phyloP scores from a whole-genome alignment of 495 filamentous ascomycete species.

The Chaetomium tenue region DNA sequence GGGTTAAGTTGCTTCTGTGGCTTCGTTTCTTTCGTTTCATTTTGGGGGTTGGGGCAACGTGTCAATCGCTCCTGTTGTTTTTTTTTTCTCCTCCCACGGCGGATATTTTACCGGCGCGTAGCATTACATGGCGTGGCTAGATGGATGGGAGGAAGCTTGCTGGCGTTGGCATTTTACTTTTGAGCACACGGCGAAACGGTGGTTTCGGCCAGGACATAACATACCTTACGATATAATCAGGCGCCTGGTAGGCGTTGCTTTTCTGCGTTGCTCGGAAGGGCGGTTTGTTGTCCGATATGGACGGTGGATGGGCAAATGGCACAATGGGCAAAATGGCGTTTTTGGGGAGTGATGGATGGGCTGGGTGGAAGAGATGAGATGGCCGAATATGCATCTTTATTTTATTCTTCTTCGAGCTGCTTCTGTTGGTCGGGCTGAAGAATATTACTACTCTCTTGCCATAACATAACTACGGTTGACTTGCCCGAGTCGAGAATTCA shows the following conservation, averaged over 20 bases:
- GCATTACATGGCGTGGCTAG: constrained; percentile 11
- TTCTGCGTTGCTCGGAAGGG: neutral
- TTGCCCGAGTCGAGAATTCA: neutral
- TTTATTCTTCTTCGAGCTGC: neutral
- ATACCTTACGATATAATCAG: neutral
- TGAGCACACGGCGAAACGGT: neutral
- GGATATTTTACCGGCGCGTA: constrained; percentile 5
- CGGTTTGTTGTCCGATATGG: neutral
- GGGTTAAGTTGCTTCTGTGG: neutral
- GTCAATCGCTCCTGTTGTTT: neutral
- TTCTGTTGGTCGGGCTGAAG: too few relatives aligned
- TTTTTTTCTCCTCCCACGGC: too few relatives aligned
- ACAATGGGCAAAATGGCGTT: neutral
- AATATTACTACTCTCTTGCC: too few relatives aligned
- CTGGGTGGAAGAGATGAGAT: neutral
- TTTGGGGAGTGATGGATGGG: neutral
- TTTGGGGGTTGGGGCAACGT: neutral
- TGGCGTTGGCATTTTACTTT: neutral
- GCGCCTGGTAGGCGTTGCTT: neutral
- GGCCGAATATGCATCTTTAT: neutral
- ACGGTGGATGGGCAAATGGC: neutral
- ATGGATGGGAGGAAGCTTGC: neutral
- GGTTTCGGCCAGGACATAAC: neutral
- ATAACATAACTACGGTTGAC: neutral
- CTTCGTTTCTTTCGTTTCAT: neutral